Evolutionary conservation across 495 filamentous ascomycete genomes (phyloP).

Genomic region (Tuber calosporum): DNA sequence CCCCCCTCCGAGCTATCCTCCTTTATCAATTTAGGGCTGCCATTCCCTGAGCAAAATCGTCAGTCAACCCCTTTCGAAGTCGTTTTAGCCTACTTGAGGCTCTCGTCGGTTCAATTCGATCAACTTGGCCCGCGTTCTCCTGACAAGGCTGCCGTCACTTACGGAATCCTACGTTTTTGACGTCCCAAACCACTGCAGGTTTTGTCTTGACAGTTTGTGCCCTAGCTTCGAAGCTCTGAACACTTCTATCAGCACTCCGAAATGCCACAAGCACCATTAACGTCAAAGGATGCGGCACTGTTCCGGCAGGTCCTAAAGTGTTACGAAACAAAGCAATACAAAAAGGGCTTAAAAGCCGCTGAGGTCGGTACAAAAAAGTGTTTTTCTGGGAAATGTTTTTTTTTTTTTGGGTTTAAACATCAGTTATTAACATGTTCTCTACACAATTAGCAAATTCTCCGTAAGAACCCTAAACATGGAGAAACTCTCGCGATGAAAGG

Average conservation of each 20-base stretch:
- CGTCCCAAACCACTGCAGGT: neutral
- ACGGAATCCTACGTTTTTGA: neutral
- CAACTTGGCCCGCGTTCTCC: neutral
- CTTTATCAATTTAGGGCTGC: neutral
- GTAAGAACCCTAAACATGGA: constrained; percentile 89
- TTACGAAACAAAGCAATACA: constrained; percentile 98
- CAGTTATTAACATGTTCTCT: neutral
- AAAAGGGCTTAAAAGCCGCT: constrained; percentile 58
- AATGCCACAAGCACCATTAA: constrained; percentile 51
- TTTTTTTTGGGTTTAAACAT: neutral
- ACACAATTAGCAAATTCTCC: constrained; percentile 72
- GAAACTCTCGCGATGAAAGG: constrained; percentile 99
- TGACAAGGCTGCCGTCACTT: neutral
- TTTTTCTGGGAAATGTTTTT: neutral
- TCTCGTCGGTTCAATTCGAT: neutral
- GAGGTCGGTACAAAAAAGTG: constrained; percentile 22
- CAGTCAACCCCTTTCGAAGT: neutral
- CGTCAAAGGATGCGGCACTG: constrained; percentile 82
- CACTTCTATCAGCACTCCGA: neutral
- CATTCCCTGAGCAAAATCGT: neutral
- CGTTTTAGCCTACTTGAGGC: neutral
- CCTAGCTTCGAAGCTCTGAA: neutral
- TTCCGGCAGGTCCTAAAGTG: constrained; percentile 89
- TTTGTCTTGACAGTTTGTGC: neutral
- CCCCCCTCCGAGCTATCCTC: neutral